These are phyloP conservation scores for Rosa rugosa DNA, from an alignment of 306 rosid species.

Conservation along the genomic window DNA sequence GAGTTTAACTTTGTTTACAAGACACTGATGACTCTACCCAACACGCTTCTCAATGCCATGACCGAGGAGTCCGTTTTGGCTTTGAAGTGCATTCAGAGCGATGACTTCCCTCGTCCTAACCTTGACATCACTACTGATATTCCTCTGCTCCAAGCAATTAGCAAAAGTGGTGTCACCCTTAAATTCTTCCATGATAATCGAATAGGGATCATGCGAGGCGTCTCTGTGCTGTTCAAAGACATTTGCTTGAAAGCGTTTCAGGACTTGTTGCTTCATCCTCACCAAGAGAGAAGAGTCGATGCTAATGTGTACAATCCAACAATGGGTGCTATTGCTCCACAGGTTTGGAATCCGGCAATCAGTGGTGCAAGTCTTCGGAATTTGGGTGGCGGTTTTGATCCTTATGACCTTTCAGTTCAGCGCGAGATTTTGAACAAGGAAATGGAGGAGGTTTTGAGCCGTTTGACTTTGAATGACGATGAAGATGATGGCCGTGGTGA, in stretches of 20 bases:
- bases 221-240: conserved; percentile 27
- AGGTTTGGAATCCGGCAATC: background rate
- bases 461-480: conserved; percentile 9
- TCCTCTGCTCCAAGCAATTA: conserved; percentile 38
- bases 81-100: conserved; percentile 38
- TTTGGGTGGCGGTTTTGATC: background rate
- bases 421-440: conserved; percentile 17
- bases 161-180: conserved; percentile 25
- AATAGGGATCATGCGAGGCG: conserved; percentile 5
- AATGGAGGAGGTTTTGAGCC: conserved; percentile 25
- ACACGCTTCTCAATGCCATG: conserved; percentile 25
- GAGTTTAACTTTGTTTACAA: conserved; percentile 27
- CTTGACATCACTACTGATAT: background rate
- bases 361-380: background rate
- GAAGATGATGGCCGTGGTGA: background rate
- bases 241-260: conserved; percentile 49
- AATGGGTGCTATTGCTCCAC: background rate
- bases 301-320: background rate
- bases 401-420: background rate
- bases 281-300: background rate
- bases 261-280: conserved; percentile 38
- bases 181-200: conserved; percentile 39
- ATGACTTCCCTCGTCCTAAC: conserved; percentile 4
- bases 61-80: conserved; percentile 41
- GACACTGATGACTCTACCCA: conserved; percentile 29